Evolutionary conservation across 2,329 filamentous ascomycete species (phyloP).

Genomic region (Emmonsia crescens): DNA sequence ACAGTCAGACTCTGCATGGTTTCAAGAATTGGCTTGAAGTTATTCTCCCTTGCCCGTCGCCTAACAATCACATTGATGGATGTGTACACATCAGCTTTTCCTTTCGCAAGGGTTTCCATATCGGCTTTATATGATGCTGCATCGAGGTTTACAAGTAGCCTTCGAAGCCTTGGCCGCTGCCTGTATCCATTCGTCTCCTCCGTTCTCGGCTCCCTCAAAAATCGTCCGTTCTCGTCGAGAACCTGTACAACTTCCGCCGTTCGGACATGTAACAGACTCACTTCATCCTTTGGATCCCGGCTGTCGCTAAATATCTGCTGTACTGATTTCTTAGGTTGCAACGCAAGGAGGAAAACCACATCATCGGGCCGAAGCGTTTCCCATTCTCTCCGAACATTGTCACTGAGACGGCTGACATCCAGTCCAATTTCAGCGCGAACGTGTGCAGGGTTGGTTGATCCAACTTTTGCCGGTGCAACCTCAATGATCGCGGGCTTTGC

Average conservation of each 20-base stretch:
- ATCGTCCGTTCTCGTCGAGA: constrained; percentile 70
- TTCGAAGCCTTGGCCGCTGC: constrained; percentile 49
- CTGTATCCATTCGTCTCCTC: constrained; percentile 53
- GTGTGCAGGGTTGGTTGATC: constrained; percentile 68
- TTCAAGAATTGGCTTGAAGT: constrained; percentile 87
- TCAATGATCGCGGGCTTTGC: constrained; percentile 78
- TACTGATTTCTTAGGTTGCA: constrained; percentile 46
- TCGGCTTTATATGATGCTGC: constrained; percentile 66
- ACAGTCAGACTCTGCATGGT: constrained; percentile 79
- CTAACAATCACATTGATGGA: constrained; percentile 77
- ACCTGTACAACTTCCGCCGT: constrained; percentile 79
- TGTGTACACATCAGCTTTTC: constrained; percentile 71
- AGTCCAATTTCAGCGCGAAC: constrained; percentile 79
- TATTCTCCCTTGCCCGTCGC: constrained; percentile 80
- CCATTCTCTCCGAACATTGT: constrained; percentile 74
- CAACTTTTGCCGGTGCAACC: constrained; percentile 70
- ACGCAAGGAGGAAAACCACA: constrained; percentile 73
- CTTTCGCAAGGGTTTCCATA: constrained; percentile 51
- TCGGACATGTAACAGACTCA: constrained; percentile 61
- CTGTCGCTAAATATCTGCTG: constrained; percentile 23
- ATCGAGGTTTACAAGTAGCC: constrained; percentile 73
- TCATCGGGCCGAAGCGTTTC: constrained; percentile 78
- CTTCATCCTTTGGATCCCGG: constrained; percentile 39
- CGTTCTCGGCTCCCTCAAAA: constrained; percentile 47
- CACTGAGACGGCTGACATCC: constrained; percentile 68